Conservation (phyloP, 2,329 filamentous ascomycete species). For the Colletotrichum somersetense region DNA sequence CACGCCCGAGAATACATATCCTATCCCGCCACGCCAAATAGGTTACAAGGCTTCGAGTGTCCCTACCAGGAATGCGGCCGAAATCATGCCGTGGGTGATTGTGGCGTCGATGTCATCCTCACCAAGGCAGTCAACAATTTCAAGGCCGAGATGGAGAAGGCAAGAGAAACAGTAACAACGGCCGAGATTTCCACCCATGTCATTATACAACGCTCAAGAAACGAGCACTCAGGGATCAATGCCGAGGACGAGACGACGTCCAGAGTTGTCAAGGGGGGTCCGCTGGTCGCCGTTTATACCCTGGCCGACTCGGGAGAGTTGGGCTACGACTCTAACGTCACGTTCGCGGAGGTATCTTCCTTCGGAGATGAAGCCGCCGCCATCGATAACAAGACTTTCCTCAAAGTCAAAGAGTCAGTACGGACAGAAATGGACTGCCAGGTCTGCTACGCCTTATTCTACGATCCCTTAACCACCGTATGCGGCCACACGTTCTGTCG, state of each 20-base stretch:
- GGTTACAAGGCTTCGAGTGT: slow-evolving; percentile 80
- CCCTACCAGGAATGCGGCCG: slow-evolving; percentile 74
- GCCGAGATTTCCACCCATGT: slow-evolving; percentile 56
- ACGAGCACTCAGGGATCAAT: slow-evolving; percentile 49
- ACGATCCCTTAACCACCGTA: slow-evolving; percentile 84
- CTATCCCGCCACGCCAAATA: slow-evolving; percentile 77
- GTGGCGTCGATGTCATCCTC: slow-evolving; percentile 80
- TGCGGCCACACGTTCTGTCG: slow-evolving; percentile 94
- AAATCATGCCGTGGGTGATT: slow-evolving; percentile 84
- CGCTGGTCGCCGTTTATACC: slow-evolving; percentile 74
- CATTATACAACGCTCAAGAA: slow-evolving; percentile 34
- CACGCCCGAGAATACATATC: slow-evolving; percentile 78
- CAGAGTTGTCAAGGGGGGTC: slow-evolving; percentile 65
- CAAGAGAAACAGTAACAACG: slow-evolving; percentile 50
- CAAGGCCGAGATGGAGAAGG: slow-evolving; percentile 63
- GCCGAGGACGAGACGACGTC: slow-evolving; percentile 50
- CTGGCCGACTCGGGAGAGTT: slow-evolving; percentile 74
- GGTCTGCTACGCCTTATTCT: slow-evolving; percentile 84
- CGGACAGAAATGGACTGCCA: slow-evolving; percentile 86
- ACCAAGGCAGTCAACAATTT: slow-evolving; percentile 77
- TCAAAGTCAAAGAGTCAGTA: slow-evolving; percentile 70
- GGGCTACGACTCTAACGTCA: slow-evolving; percentile 66
- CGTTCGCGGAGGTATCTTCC: slow-evolving; percentile 55
- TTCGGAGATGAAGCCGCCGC: slow-evolving; percentile 46
- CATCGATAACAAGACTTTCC: slow-evolving; percentile 55